A percentile compares a stretch with the other conserved stretches of the same genome.
These are phyloP conservation scores for Trichoderma lentiforme DNA, from an alignment of 2,329 filamentous ascomycete species.

Conservation along the genomic window DNA sequence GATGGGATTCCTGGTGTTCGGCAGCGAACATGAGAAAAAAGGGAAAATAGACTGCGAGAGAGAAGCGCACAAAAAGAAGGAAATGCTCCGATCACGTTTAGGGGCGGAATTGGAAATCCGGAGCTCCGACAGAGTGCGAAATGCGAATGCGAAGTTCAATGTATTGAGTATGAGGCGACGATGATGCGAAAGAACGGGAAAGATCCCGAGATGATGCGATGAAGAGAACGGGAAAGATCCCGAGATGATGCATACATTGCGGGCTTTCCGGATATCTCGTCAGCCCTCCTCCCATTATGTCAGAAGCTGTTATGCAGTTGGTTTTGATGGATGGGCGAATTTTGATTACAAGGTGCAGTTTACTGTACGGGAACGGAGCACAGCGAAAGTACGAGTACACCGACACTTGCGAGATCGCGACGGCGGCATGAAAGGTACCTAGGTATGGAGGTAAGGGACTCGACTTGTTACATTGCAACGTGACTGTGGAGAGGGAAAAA, in stretches of 20 bases:
- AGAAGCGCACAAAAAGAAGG: background rate
- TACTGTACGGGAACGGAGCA: background rate
- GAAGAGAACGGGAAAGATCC: background rate
- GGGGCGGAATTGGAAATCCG: background rate
- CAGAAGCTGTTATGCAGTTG: background rate
- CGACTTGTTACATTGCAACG: background rate
- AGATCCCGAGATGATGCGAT: background rate
- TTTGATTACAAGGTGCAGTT: background rate
- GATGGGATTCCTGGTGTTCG: background rate
- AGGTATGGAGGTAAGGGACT: background rate
- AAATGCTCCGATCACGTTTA: background rate
- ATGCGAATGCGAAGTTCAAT: background rate
- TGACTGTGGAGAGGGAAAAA: background rate
- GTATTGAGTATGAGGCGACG: background rate
- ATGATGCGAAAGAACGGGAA: background rate
- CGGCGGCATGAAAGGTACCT: background rate
- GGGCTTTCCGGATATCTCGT: background rate
- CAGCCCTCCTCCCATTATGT: background rate
- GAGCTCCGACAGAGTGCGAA: background rate
- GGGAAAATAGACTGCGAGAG: background rate
- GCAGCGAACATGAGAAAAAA: background rate
- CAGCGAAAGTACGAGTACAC: background rate
- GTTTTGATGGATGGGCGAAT: background rate
- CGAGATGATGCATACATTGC: background rate
- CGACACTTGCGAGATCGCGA: background rate